Conservation (phyloP, 805 yeast genomes). For the Dipodascus albidus region DNA sequence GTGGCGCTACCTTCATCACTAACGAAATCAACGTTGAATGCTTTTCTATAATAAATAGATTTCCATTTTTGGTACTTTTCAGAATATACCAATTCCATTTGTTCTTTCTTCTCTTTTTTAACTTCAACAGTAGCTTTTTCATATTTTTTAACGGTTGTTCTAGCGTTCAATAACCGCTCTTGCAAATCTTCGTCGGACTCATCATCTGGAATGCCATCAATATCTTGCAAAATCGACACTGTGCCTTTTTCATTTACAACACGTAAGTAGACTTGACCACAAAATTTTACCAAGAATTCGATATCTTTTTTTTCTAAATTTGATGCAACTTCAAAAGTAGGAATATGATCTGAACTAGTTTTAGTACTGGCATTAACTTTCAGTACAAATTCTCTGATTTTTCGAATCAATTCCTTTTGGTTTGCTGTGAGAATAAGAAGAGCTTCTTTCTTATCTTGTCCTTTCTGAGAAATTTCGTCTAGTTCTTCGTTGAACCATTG, state of each 20-base stretch:
- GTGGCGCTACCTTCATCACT: constrained; percentile 44
- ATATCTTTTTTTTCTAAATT: constrained; percentile 9
- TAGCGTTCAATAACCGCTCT: constrained; percentile 47
- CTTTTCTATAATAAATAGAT: constrained; percentile 71
- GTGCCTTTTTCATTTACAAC: constrained; percentile 13
- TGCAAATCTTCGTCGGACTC: constrained; percentile 50
- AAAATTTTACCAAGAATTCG: constrained; percentile 17
- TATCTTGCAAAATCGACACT: constrained; percentile 24
- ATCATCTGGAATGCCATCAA: constrained; percentile 60
- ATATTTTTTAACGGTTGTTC: constrained; percentile 32
- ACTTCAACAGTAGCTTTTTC: constrained; percentile 22
- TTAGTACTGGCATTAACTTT: constrained; percentile 21
- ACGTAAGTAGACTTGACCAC: constrained; percentile 18
- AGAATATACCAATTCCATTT: constrained; percentile 54
- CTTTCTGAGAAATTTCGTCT: constrained; percentile 28
- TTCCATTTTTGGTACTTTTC: constrained; percentile 75
- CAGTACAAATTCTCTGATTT: constrained; percentile 35
- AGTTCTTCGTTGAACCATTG: constrained; percentile 86
- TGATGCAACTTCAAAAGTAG: constrained; percentile 3
- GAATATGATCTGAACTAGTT: constrained; percentile 11
- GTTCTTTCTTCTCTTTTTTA: constrained; percentile 27
- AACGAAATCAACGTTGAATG: constrained; percentile 53
- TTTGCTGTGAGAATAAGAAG: constrained; percentile 38
- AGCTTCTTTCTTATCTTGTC: constrained; percentile 50
- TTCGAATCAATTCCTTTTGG: constrained; percentile 55